These are phyloP conservation scores for Aspergillus glaucus DNA, from an alignment of 2,329 filamentous ascomycete species.

Conservation along the genomic window DNA sequence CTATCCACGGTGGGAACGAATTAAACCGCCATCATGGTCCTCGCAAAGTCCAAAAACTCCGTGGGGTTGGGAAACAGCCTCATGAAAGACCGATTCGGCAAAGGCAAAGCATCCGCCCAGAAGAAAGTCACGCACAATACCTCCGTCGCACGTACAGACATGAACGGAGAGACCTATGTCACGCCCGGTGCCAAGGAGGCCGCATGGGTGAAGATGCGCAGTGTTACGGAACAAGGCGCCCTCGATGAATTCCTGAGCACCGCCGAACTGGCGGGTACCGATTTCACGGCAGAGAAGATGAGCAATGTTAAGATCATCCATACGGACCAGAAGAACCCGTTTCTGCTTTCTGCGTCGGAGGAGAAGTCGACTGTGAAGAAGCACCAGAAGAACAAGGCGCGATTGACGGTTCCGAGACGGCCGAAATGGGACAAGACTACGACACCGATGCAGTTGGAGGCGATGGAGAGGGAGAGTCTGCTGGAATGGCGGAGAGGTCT, in stretches of 20 bases:
- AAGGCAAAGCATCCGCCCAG: constrained; percentile 77
- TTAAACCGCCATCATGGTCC: constrained; percentile 51
- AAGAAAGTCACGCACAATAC: constrained; percentile 60
- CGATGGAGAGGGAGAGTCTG: constrained; percentile 70
- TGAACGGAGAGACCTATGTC: constrained; percentile 81
- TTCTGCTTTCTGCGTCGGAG: constrained; percentile 76
- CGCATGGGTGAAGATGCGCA: constrained; percentile 98
- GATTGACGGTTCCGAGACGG: constrained; percentile 81
- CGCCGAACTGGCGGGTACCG: constrained; percentile 92
- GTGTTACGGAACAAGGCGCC: constrained; percentile 91
- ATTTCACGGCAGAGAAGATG: constrained; percentile 98
- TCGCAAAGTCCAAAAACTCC: constrained; percentile 89
- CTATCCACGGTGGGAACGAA: background rate
- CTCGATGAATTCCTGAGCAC: constrained; percentile 95
- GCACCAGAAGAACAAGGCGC: constrained; percentile 70
- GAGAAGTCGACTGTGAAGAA: constrained; percentile 72
- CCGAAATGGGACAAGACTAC: constrained; percentile 84
- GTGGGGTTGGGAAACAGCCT: constrained; percentile 94
- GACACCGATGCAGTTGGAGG: constrained; percentile 74
- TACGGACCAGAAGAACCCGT: constrained; percentile 91
- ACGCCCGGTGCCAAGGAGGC: constrained; percentile 88
- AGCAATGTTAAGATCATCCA: constrained; percentile 99
- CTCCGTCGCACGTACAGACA: constrained; percentile 64
- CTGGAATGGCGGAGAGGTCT: constrained; percentile 83
- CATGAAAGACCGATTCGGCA: constrained; percentile 98